Percentiles rank a stretch among this genome's conserved stretches.
These are phyloP conservation scores for Penicillium mononematosum DNA, from an alignment of 495 filamentous ascomycete species.

Conservation along the genomic window DNA sequence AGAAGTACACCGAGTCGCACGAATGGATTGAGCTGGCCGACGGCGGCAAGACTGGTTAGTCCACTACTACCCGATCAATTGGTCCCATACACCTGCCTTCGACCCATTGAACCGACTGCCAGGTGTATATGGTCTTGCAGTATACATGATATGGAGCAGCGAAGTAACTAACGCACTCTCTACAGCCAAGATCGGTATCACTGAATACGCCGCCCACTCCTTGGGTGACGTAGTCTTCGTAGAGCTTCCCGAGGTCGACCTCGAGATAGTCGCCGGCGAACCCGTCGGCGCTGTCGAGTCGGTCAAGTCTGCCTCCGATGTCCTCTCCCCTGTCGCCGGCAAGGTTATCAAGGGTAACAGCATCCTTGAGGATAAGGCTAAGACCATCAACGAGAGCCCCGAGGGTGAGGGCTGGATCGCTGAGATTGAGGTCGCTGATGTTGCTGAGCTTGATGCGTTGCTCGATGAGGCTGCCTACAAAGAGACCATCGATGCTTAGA, in stretches of 20 bases:
- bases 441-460: slow-evolving; percentile 67
- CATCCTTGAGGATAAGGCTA: slow-evolving; percentile 77
- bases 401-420: slow-evolving; percentile 91
- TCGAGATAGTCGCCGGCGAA: slow-evolving; percentile 67
- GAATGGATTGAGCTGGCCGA: slow-evolving; percentile 91
- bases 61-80: not conserved
- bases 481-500: slow-evolving; percentile 59
- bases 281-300: slow-evolving; percentile 93
- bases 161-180: slow-evolving; percentile 10
- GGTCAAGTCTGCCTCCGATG: slow-evolving; percentile 95
- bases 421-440: slow-evolving; percentile 72
- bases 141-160: not conserved
- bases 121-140: not conserved
- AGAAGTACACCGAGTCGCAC: slow-evolving; percentile 95
- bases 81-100: not conserved
- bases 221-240: slow-evolving; percentile 97
- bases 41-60: slow-evolving; percentile 58
- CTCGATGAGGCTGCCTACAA: slow-evolving; percentile 75
- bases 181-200: slow-evolving; percentile 80
- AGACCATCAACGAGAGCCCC: slow-evolving; percentile 78
- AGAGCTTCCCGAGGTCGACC: slow-evolving; percentile 72
- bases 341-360: slow-evolving; percentile 70
- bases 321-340: slow-evolving; percentile 82
- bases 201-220: slow-evolving; percentile 80
- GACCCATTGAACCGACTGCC: slow-evolving; percentile 7